Evolutionary conservation across 768 basidiomycete species (phyloP).

Genomic region (Mycena vulgaris): DNA sequence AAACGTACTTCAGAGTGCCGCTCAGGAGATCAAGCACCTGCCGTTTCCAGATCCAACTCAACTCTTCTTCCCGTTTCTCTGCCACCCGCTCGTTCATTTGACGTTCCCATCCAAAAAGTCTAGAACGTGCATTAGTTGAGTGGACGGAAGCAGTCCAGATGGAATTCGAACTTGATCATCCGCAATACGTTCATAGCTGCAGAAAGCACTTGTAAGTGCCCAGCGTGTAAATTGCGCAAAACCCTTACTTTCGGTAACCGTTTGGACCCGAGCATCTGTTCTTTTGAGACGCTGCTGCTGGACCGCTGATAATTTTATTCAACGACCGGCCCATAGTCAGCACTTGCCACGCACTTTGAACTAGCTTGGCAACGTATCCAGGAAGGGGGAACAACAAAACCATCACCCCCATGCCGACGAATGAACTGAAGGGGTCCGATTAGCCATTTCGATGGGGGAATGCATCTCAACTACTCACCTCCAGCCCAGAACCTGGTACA

Average conservation of each 20-base stretch:
- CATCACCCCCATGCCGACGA: slow-evolving; percentile 65
- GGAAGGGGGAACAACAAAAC: slow-evolving; percentile 67
- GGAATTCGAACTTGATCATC: slow-evolving; percentile 67
- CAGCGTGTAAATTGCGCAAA: slow-evolving; percentile 37
- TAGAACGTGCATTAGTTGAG: not conserved
- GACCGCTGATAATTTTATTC: slow-evolving; percentile 39
- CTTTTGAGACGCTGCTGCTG: slow-evolving; percentile 70
- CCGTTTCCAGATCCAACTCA: slow-evolving; percentile 66
- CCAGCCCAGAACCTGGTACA: slow-evolving; percentile 67
- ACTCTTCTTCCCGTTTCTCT: slow-evolving; percentile 74
- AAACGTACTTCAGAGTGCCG: slow-evolving; percentile 59
- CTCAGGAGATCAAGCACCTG: slow-evolving; percentile 64
- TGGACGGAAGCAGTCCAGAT: not conserved
- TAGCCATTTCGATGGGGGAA: not conserved
- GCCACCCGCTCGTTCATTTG: slow-evolving; percentile 69
- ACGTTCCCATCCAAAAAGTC: slow-evolving; percentile 77
- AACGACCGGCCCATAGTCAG: not conserved
- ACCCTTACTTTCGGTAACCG: slow-evolving; percentile 70
- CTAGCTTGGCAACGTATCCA: slow-evolving; percentile 65
- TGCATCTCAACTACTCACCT: slow-evolving; percentile 49
- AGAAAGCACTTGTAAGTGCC: slow-evolving; percentile 42
- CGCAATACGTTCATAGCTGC: slow-evolving; percentile 72
- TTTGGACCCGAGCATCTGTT: slow-evolving; percentile 74
- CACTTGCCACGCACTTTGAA: slow-evolving; percentile 50
- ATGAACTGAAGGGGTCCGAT: slow-evolving; percentile 56